A percentile compares a stretch with the other conserved stretches of the same genome.
Conservation (phyloP, 2,329 filamentous ascomycete genomes). For the Talaromyces albobiverticillius region DNA sequence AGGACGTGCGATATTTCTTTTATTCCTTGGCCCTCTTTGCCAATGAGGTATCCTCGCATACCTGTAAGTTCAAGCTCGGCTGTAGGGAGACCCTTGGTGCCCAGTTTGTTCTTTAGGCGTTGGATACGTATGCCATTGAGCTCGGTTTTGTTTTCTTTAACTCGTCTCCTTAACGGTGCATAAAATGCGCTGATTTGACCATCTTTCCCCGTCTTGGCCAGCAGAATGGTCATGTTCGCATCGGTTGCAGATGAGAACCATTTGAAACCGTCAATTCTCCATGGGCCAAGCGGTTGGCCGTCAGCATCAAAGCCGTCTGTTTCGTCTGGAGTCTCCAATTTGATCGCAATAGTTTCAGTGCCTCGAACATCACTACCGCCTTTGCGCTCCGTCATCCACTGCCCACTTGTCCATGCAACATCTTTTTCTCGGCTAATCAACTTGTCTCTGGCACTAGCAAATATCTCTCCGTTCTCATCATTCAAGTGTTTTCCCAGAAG, state of each 20-base stretch:
- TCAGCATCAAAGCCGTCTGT: slow-evolving; percentile 26
- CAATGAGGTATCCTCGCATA: slow-evolving; percentile 66
- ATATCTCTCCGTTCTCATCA: slow-evolving; percentile 19
- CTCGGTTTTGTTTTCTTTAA: slow-evolving; percentile 29
- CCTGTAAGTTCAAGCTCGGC: slow-evolving; percentile 66
- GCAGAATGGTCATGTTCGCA: slow-evolving; percentile 61
- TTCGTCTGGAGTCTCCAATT: slow-evolving; percentile 25
- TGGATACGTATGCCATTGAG: slow-evolving; percentile 68
- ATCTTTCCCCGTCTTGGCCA: slow-evolving; percentile 54
- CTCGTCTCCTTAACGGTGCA: slow-evolving; percentile 56
- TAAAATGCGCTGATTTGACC: slow-evolving; percentile 60
- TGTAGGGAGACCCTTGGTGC: slow-evolving; percentile 67
- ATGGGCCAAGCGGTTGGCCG: slow-evolving; percentile 51
- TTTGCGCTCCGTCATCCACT: slow-evolving; percentile 74
- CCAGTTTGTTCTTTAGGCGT: slow-evolving; percentile 69
- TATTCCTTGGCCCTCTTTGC: slow-evolving; percentile 63
- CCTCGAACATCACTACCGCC: slow-evolving; percentile 68
- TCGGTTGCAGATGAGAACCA: slow-evolving; percentile 68
- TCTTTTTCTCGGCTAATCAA: slow-evolving; percentile 53
- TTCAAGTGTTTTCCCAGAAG: slow-evolving; percentile 22
- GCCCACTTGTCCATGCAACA: slow-evolving; percentile 66
- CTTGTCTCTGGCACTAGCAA: slow-evolving; percentile 19
- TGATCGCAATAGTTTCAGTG: slow-evolving; percentile 61
- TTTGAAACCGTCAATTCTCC: slow-evolving; percentile 64
- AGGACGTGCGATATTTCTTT: slow-evolving; percentile 67